A percentile compares a stretch with the other conserved stretches of the same genome.
Evolutionary conservation across 2,329 filamentous ascomycete species (phyloP).

Genomic region (Xylaria sp.): DNA sequence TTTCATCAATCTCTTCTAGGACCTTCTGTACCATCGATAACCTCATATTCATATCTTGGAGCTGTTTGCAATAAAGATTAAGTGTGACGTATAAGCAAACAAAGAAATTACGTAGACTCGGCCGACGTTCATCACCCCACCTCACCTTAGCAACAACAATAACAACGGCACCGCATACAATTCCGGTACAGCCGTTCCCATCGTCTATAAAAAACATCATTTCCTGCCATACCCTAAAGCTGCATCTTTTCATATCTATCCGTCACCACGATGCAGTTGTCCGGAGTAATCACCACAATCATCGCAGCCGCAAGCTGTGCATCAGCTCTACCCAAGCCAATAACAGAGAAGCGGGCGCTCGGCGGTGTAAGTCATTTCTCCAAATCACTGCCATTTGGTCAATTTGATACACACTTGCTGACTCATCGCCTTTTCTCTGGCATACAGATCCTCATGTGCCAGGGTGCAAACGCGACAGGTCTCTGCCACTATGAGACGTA

Average conservation of each 20-base stretch:
- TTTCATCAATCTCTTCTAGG: not conserved
- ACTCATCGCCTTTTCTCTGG: not conserved
- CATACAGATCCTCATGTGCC: slow-evolving; percentile 60
- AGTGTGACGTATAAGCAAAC: slow-evolving; percentile 28
- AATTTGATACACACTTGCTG: slow-evolving; percentile 8
- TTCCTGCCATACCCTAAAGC: slow-evolving; percentile 11
- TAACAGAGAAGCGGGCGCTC: slow-evolving; percentile 55
- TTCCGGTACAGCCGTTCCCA: not conserved
- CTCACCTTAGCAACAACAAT: not conserved
- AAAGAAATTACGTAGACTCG: slow-evolving; percentile 22
- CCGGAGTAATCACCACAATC: slow-evolving; percentile 40
- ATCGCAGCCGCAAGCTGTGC: slow-evolving; percentile 41
- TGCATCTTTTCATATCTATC: slow-evolving; percentile 17
- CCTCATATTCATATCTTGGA: slow-evolving; percentile 8
- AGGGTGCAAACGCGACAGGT: slow-evolving; percentile 61
- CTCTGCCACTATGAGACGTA: slow-evolving; percentile 58
- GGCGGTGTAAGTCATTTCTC: slow-evolving; percentile 57
- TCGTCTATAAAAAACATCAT: slow-evolving; percentile 2
- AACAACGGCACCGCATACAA: not conserved
- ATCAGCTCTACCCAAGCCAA: slow-evolving; percentile 43
- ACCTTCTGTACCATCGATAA: slow-evolving; percentile 9
- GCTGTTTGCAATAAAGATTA: slow-evolving; percentile 17
- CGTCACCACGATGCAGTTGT: slow-evolving; percentile 44
- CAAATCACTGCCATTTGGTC: too few species aligned
- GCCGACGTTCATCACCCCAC: not conserved